Base-by-base conservation (phyloP, 164 flowering plant species). In the Saururus chinensis region DNA sequence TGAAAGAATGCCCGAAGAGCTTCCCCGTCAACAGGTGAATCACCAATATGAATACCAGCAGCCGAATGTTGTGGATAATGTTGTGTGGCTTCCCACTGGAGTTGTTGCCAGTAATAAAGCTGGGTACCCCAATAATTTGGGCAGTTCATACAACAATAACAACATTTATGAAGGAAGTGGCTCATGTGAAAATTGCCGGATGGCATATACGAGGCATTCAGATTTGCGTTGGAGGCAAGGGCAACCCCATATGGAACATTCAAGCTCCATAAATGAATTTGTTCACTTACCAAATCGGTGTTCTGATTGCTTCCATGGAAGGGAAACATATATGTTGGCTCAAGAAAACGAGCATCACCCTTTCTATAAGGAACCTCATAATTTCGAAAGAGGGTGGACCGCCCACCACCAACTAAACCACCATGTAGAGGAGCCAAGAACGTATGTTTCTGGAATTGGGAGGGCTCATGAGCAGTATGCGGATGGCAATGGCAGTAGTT, bases 351-450 rank as follows among this genome's bases (percentile, higher is more conserved):
- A 83, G 60, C 72, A 67, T 6, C 79, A 77, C 17, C 20, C 76
- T 19, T 65, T 66, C 40, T 78, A 73, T 56, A 71, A 68, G 66
- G 92, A 87, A 51, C 60, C 70, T 66, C 87, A 73, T 10, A 62
- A 49, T 68, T 85, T 78, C 60, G 98, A 89, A 40, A 75, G 85
- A 73, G 89, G 89, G 53, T 79, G 95, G 96, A 60, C 69, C 53
- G 20, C 74, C 56, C 89, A 75, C 51, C 86, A 81, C 6, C 95
- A 77, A 53, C 23, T 80, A 61, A 81, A 64, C 69, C 68, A 79
- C 61, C 80, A 74, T 49, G 73, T 59, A 56, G 98, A 89, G 56
- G 96, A 89, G 58, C 70, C 73, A 25, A 79, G 91, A 63, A 56
- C 65, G 13, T 79, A 74, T 49, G 53, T 77, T 0, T 66, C 90